phyloP scores from a whole-genome alignment of 2,329 filamentous ascomycete genomes.

The Aspergillus arachidicola region DNA sequence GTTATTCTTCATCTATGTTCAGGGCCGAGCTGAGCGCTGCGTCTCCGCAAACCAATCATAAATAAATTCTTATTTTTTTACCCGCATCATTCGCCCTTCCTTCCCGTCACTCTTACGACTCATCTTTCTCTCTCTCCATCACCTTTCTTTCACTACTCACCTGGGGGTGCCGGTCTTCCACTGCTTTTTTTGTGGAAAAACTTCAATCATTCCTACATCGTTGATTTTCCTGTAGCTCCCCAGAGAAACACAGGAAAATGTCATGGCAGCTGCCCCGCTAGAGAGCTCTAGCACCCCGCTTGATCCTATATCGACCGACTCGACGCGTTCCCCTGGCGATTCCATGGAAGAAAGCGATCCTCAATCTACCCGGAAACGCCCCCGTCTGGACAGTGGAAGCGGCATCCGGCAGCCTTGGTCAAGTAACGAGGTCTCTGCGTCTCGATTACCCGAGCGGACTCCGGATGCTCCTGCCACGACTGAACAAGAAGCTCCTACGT shows the following conservation, averaged over 20 bases:
- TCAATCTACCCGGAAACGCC: constrained; percentile 48
- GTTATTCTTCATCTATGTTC: not conserved
- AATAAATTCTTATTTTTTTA: not conserved
- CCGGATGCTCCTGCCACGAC: constrained; percentile 31
- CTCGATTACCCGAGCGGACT: constrained; percentile 21
- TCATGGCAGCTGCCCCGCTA: constrained; percentile 50
- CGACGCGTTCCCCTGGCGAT: constrained; percentile 33
- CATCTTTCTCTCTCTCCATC: constrained; percentile 2
- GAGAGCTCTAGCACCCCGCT: constrained; percentile 47
- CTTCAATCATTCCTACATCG: not conserved
- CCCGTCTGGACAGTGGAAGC: constrained; percentile 50
- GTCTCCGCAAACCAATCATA: constrained; percentile 7
- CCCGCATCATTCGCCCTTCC: constrained; percentile 1
- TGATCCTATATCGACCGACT: constrained; percentile 34
- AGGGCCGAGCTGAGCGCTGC: constrained; percentile 1
- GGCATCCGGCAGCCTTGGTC: constrained; percentile 38
- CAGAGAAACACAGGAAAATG: constrained; percentile 37
- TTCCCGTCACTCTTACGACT: constrained; percentile 5
- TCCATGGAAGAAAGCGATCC: constrained; percentile 45
- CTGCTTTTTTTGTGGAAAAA: not conserved
- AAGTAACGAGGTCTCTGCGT: constrained; percentile 26
- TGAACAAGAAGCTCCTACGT: constrained; percentile 32
- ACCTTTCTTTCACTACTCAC: constrained; percentile 1
- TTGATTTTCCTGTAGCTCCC: constrained; percentile 3
- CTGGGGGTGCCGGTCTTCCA: not conserved